Base-by-base conservation (phyloP, 257 asterid genomes). In the Petrea volubilis region DNA sequence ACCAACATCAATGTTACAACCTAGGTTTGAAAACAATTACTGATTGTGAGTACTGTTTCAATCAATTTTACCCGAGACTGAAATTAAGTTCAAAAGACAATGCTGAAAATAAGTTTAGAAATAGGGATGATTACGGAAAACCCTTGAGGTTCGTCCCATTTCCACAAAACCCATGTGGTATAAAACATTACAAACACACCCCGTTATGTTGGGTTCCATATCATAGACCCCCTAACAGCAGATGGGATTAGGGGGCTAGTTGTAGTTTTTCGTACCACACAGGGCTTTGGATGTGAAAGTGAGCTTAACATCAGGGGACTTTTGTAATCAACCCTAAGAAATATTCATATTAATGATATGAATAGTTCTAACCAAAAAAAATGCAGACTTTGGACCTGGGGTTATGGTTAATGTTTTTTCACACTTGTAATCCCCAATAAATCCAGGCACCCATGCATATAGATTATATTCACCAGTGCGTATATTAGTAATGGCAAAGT, bases 381-480 rank as follows among this genome's bases (percentile, higher is more conserved):
- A 15, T 14, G 43, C 8, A 53, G 63, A 23, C 64, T 50, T 61
- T 60, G 24, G 36, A 86, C 97, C 97, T 77, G 88, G 67, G 28
- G 74, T 72, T 44, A 90, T 79, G 67, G 73, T 76, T 57, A 88
- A 52, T 34, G 55, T 80, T 13, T 4, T 43, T 46, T 76, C 87
- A 68, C 58, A 58, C 58, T 81, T 78, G 72, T 82, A 91, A 57
- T 91, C 96, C 40, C 95, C 97, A 27, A 91, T 75, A 57, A 75
- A 84, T 50, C 88, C 90, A 41, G 91, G 88, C 61, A 86, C 90
- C 70, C 73, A 84, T 17, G 96, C 91, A 67, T 81, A 86, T 14
- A 92, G 82, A 68, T 86, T 89, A 43, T 92, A 92, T 68, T 77
- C 75, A 7, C 96, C 96, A 40, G 84, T 67, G 28, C 87, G 81